A percentile compares a stretch with the other conserved stretches of the same genome.
Evolutionary conservation across 2,329 filamentous ascomycete genomes (phyloP).

Genomic region (Akanthomyces dipterigenus): DNA sequence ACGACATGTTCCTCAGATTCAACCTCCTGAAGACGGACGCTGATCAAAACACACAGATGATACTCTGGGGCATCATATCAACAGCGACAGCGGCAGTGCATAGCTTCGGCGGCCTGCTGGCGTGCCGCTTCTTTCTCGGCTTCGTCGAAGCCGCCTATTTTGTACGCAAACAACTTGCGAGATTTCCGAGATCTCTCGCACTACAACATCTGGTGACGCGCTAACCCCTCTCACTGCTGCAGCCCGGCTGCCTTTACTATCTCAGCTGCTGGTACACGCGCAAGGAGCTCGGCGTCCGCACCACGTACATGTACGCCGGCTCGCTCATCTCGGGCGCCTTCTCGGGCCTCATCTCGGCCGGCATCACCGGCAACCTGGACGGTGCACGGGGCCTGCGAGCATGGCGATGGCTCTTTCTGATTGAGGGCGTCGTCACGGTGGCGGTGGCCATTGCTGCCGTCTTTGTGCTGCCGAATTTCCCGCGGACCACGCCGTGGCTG

Average conservation of each 20-base stretch:
- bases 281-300: slow-evolving; percentile 59
- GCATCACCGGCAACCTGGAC: slow-evolving; percentile 61
- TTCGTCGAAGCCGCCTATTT: slow-evolving; percentile 36
- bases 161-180: slow-evolving; percentile 21
- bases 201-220: too few species aligned
- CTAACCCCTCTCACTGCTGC: not conserved
- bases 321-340: slow-evolving; percentile 66
- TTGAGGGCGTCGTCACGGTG: slow-evolving; percentile 62
- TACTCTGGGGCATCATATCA: slow-evolving; percentile 43
- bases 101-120: slow-evolving; percentile 27
- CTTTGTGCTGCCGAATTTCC: slow-evolving; percentile 55
- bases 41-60: slow-evolving; percentile 29
- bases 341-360: slow-evolving; percentile 57
- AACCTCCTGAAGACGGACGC: not conserved
- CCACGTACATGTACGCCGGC: slow-evolving; percentile 60
- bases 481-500: slow-evolving; percentile 36
- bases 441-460: slow-evolving; percentile 49
- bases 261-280: slow-evolving; percentile 63
- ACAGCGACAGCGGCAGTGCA: slow-evolving; percentile 29
- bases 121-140: slow-evolving; percentile 31
- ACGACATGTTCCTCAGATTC: slow-evolving; percentile 13
- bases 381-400: slow-evolving; percentile 50
- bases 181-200: too few species aligned
- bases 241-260: slow-evolving; percentile 56
- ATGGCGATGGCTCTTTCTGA: slow-evolving; percentile 51